Conservation (phyloP, 2,329 filamentous ascomycete species). For the Stagonosporopsis vannaccii region DNA sequence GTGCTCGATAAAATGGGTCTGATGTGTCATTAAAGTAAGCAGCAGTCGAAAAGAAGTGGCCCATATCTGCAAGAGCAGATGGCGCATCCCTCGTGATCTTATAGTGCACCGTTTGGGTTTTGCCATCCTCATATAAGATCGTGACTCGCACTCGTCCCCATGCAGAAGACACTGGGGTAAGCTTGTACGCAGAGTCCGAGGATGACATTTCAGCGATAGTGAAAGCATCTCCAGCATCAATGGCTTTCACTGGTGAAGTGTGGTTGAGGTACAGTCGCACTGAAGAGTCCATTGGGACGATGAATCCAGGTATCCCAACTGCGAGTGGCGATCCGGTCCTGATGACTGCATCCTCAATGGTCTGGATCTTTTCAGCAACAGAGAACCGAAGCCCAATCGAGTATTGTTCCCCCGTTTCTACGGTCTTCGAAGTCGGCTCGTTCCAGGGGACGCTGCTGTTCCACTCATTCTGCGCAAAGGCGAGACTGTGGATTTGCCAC, state of each 20-base stretch:
- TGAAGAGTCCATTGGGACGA: slow-evolving; percentile 58
- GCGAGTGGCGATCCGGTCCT: slow-evolving; percentile 58
- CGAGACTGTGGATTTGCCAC: slow-evolving; percentile 63
- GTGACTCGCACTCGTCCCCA: slow-evolving; percentile 62
- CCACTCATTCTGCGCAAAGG: slow-evolving; percentile 67
- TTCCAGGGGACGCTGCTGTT: slow-evolving; percentile 62
- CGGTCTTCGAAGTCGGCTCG: slow-evolving; percentile 54
- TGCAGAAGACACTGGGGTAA: slow-evolving; percentile 53
- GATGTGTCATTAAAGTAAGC: slow-evolving; percentile 61
- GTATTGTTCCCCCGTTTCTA: slow-evolving; percentile 56
- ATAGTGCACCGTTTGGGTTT: slow-evolving; percentile 64
- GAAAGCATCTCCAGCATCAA: slow-evolving; percentile 51
- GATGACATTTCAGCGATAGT: slow-evolving; percentile 38
- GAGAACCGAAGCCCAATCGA: slow-evolving; percentile 63
- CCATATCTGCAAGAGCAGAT: slow-evolving; percentile 56
- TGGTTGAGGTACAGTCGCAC: slow-evolving; percentile 57
- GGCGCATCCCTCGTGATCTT: slow-evolving; percentile 59
- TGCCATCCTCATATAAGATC: slow-evolving; percentile 58
- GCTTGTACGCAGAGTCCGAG: slow-evolving; percentile 48
- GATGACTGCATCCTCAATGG: slow-evolving; percentile 57
- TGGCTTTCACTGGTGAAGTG: slow-evolving; percentile 50
- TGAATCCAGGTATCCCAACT: slow-evolving; percentile 63
- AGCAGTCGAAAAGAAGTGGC: slow-evolving; percentile 61
- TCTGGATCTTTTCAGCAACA: slow-evolving; percentile 54
- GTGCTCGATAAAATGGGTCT: slow-evolving; percentile 63